A percentile compares a stretch with the other conserved stretches of the same genome.
These are phyloP conservation scores for Pulicaria dysenterica DNA, from an alignment of 129 eudicot species.

Conservation along the genomic window DNA sequence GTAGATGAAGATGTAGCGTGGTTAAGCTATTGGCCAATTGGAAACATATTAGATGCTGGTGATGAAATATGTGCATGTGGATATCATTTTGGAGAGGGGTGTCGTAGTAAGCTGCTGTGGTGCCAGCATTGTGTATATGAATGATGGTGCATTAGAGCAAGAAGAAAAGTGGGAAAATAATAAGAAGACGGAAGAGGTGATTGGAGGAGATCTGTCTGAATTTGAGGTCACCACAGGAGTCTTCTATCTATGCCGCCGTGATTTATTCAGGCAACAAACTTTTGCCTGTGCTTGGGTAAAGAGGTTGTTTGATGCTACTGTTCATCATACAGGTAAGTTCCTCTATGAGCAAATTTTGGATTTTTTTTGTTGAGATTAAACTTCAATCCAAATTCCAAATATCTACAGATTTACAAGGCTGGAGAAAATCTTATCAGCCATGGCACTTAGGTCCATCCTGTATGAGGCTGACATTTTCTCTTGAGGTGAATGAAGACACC, in stretches of 20 bases:
- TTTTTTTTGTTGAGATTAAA: not conserved
- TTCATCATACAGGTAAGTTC: not conserved
- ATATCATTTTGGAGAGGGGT: not conserved
- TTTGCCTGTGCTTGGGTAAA: not conserved
- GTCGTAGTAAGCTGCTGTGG: conserved; percentile 14
- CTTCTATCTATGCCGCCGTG: conserved; percentile 17
- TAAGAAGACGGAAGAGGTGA: conserved; percentile 22
- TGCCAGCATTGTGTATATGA: conserved; percentile 19
- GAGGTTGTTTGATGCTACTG: not conserved
- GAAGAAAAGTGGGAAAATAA: not conserved
- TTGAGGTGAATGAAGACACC: not conserved
- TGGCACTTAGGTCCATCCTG: not conserved
- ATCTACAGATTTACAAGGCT: not conserved
- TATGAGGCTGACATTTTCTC: not conserved
- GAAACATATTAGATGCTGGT: not conserved
- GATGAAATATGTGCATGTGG: conserved; percentile 16
- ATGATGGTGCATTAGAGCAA: not conserved
- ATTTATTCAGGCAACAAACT: not conserved
- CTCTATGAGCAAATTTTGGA: not conserved
- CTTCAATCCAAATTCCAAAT: not conserved
- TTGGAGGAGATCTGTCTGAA: conserved; percentile 16
- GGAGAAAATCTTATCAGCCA: conserved; percentile 5
- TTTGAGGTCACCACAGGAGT: not conserved
- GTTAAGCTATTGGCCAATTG: conserved; percentile 28
- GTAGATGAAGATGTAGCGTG: conserved; percentile 7